Conservation (phyloP, 2,329 filamentous ascomycete species). For the Fusarium denticulatum region DNA sequence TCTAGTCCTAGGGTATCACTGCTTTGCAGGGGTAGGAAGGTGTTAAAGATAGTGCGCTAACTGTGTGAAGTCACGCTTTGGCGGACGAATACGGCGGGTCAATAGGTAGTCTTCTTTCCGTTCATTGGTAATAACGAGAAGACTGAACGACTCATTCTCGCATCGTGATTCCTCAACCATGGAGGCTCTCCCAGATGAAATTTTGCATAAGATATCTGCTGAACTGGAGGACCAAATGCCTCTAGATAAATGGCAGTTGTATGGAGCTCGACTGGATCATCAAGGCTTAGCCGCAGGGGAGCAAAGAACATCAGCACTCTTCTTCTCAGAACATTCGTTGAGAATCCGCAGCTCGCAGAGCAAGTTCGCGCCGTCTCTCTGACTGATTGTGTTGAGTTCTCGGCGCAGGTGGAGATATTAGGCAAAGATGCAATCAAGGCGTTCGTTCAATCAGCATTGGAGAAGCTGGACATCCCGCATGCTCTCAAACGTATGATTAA, state of each 20-base stretch:
- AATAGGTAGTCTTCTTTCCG: no score
- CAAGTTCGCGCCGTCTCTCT: background rate
- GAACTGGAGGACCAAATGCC: background rate
- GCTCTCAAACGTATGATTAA: background rate
- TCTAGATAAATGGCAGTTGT: background rate
- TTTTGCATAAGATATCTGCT: background rate
- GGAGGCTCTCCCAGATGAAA: background rate
- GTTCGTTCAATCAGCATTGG: background rate
- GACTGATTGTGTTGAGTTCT: background rate
- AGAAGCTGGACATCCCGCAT: background rate
- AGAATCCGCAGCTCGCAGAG: background rate
- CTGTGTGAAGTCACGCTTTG: no score
- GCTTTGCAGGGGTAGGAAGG: no score
- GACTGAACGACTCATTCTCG: fast-evolving
- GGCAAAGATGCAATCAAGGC: fast-evolving
- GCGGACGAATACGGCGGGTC: no score
- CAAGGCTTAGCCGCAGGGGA: background rate
- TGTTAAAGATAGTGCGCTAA: no score
- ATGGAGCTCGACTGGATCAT: background rate
- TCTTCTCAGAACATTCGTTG: background rate
- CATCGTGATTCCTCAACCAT: background rate
- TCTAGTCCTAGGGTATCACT: no score
- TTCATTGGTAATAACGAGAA: background rate
- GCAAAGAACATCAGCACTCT: background rate
- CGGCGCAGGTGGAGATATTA: background rate